Evolutionary conservation across 371 early-diverging fungal species (phyloP).

Genomic region (Mucor ambiguus): DNA sequence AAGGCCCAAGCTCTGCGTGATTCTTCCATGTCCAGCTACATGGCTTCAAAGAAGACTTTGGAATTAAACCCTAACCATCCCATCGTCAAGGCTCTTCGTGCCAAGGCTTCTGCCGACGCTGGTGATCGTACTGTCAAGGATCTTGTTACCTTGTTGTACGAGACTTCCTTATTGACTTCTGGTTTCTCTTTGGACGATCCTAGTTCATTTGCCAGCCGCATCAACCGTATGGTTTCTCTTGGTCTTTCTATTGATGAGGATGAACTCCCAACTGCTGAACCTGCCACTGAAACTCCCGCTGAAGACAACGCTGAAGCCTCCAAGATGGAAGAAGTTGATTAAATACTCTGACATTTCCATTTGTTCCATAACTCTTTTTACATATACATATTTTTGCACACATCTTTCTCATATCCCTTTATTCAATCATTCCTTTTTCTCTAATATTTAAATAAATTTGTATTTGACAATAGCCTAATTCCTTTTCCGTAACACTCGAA

Average conservation of each 20-base stretch:
- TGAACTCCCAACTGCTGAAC: slow-evolving; percentile 51
- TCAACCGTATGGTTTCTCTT: slow-evolving; percentile 98
- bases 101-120: slow-evolving; percentile 88
- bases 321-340: slow-evolving; percentile 96
- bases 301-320: slow-evolving; percentile 74
- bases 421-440: background rate
- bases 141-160: slow-evolving; percentile 91
- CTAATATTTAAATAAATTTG: slow-evolving; percentile 1
- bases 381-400: background rate
- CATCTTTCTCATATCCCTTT: background rate
- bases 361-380: background rate
- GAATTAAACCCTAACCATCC: slow-evolving; percentile 97
- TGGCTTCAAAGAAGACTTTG: slow-evolving; percentile 98
- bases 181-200: slow-evolving; percentile 98
- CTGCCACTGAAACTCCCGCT: slow-evolving; percentile 46
- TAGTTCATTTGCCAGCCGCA: slow-evolving; percentile 89
- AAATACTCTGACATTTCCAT: slow-evolving; percentile 25
- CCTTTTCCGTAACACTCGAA: no score
- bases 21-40: slow-evolving; percentile 94
- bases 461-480: background rate
- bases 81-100: slow-evolving; percentile 91
- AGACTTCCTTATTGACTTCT: slow-evolving; percentile 93
- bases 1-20: slow-evolving; percentile 99
- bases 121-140: slow-evolving; percentile 98
- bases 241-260: slow-evolving; percentile 93